Conservation (phyloP, 176 grass and related monocot species). For the Alloteropsis semialata region DNA sequence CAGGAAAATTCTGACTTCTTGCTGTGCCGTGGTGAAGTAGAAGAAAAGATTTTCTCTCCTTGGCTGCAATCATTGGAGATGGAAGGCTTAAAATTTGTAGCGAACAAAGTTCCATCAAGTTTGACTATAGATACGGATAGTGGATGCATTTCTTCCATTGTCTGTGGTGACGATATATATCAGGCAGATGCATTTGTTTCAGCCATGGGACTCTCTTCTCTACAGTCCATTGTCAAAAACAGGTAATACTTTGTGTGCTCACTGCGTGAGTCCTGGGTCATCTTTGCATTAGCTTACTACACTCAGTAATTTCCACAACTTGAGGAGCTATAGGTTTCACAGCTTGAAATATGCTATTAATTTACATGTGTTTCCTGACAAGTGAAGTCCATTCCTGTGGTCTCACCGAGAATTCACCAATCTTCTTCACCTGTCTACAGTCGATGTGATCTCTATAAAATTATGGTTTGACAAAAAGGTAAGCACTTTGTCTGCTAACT, state of each 20-base stretch:
- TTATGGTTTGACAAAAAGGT: conserved; percentile 93
- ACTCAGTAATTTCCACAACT: neutral
- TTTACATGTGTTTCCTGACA: conserved; percentile 25
- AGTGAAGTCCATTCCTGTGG: conserved; percentile 51
- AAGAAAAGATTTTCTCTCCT: conserved; percentile 64
- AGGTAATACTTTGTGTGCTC: conserved; percentile 39
- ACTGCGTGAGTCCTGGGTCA: neutral
- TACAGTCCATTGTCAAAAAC: conserved; percentile 66
- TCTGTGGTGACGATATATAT: conserved; percentile 62
- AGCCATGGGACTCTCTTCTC: conserved; percentile 58
- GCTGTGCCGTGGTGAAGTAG: conserved; percentile 63
- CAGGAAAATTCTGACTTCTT: conserved; percentile 85
- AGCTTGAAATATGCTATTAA: conserved; percentile 3
- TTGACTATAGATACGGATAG: conserved; percentile 52
- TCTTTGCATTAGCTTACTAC: neutral
- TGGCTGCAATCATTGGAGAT: conserved; percentile 72
- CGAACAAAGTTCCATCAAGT: conserved; percentile 51
- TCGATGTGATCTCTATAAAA: conserved; percentile 67
- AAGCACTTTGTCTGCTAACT: neutral
- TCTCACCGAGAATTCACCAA: conserved; percentile 61
- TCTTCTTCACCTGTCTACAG: conserved; percentile 60
- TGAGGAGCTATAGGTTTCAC: neutral
- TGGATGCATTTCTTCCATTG: conserved; percentile 55
- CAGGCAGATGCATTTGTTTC: conserved; percentile 80
- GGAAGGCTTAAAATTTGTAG: conserved; percentile 66